These are phyloP conservation scores for Globisporangium polare DNA, from an alignment of 352 stramenopile genomes.

Conservation along the genomic window DNA sequence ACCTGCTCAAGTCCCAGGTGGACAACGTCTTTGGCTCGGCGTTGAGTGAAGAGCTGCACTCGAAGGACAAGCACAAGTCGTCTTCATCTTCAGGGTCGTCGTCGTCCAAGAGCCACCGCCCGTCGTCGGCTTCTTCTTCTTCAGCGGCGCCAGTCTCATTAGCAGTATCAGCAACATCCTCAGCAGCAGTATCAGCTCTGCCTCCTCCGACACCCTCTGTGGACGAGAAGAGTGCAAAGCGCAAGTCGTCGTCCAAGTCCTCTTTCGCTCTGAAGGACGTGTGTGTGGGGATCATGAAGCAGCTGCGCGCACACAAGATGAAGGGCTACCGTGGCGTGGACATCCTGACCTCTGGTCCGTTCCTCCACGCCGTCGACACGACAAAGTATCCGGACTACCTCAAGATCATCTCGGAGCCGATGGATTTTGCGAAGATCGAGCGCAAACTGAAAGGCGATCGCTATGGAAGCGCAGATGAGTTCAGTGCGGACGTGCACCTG, in stretches of 20 bases:
- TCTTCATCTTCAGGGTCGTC: constrained; percentile 23
- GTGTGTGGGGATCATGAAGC: constrained; percentile 67
- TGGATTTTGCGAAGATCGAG: constrained; percentile 88
- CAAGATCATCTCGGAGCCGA: constrained; percentile 73
- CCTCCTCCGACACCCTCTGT: not conserved
- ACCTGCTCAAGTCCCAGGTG: constrained; percentile 46
- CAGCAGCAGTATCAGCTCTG: not conserved
- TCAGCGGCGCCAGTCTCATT: not conserved
- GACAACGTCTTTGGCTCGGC: constrained; percentile 31
- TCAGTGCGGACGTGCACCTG: constrained; percentile 81
- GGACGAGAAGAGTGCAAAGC: constrained; percentile 24
- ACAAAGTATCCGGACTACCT: constrained; percentile 85
- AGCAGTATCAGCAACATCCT: not conserved
- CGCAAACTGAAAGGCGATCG: constrained; percentile 83
- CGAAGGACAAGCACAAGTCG: constrained; percentile 42
- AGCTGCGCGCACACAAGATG: constrained; percentile 81
- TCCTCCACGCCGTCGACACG: constrained; percentile 82
- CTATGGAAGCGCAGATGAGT: constrained; percentile 72
- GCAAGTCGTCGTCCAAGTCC: constrained; percentile 36
- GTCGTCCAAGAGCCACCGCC: constrained; percentile 16
- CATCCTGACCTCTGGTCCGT: constrained; percentile 74
- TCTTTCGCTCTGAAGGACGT: constrained; percentile 57
- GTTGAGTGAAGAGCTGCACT: constrained; percentile 20
- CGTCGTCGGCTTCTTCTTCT: constrained; percentile 23
- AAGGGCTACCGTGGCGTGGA: constrained; percentile 79